These are phyloP conservation scores for Pythium vanterpoolii DNA, from an alignment of 352 stramenopile species.

Conservation along the genomic window DNA sequence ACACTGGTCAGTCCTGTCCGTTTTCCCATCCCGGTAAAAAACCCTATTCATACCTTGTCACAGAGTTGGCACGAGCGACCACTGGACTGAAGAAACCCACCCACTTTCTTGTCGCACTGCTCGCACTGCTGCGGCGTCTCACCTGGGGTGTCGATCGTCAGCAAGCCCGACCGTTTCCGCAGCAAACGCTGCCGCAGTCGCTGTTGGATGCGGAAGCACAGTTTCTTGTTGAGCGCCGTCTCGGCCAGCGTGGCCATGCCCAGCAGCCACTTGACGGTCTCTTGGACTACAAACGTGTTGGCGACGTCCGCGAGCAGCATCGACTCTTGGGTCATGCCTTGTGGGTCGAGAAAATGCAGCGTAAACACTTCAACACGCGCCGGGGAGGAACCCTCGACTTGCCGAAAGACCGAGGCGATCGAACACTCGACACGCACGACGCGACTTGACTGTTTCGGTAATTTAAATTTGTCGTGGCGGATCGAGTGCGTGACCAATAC, in stretches of 20 bases:
- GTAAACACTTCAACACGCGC: constrained; percentile 47
- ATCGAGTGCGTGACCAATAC: constrained; percentile 53
- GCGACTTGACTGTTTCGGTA: constrained; percentile 21
- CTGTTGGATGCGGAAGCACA: constrained; percentile 35
- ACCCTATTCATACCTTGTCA: too few relatives aligned
- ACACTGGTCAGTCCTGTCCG: too few relatives aligned
- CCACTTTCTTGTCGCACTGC: constrained; percentile 2
- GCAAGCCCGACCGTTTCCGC: neutral
- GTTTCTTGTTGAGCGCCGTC: constrained; percentile 44
- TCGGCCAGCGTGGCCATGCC: constrained; percentile 14
- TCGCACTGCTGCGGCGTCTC: constrained; percentile 4
- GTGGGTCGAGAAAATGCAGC: constrained; percentile 29
- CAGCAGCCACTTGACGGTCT: constrained; percentile 21
- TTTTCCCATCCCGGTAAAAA: too few relatives aligned
- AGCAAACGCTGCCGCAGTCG: neutral
- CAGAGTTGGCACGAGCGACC: constrained; percentile 12
- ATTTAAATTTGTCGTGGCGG: constrained; percentile 34
- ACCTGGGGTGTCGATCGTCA: neutral
- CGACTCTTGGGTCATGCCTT: constrained; percentile 1
- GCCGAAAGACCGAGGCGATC: constrained; percentile 38
- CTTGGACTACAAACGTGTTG: constrained; percentile 22
- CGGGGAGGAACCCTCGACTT: constrained; percentile 22
- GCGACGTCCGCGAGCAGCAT: neutral
- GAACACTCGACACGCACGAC: constrained; percentile 39
- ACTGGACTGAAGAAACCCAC: constrained; percentile 5